Evolutionary conservation across 2,329 filamentous ascomycete species (phyloP).

Genomic region (Colletotrichum plurivorum): DNA sequence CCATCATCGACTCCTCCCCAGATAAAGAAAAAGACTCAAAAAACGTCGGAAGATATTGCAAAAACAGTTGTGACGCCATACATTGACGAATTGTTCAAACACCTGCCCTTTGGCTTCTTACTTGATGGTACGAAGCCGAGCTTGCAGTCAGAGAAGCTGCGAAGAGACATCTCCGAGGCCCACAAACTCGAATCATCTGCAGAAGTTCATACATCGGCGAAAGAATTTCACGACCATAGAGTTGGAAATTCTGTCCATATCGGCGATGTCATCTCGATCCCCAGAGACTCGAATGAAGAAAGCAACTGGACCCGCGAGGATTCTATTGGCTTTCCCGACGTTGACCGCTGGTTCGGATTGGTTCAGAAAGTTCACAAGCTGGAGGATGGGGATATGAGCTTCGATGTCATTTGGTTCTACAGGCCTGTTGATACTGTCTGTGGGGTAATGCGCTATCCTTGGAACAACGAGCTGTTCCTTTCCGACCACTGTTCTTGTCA

Average conservation of each 20-base stretch:
- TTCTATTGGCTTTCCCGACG: slow-evolving; percentile 57
- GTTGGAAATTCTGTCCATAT: not conserved
- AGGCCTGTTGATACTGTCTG: slow-evolving; percentile 79
- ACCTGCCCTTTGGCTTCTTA: slow-evolving; percentile 71
- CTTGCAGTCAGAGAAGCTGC: slow-evolving; percentile 46
- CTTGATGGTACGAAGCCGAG: slow-evolving; percentile 57
- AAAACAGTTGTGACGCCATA: slow-evolving; percentile 80
- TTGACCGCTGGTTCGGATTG: slow-evolving; percentile 78
- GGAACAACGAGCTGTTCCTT: slow-evolving; percentile 81
- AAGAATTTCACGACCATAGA: slow-evolving; percentile 29
- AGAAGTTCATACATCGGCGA: slow-evolving; percentile 42
- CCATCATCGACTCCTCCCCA: not conserved
- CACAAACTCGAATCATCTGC: slow-evolving; percentile 47
- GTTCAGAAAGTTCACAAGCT: slow-evolving; percentile 69
- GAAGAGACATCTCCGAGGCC: slow-evolving; percentile 46
- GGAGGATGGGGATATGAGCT: slow-evolving; percentile 54
- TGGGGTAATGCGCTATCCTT: slow-evolving; percentile 76
- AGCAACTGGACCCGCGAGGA: slow-evolving; percentile 70
- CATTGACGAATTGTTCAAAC: slow-evolving; percentile 73
- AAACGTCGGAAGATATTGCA: slow-evolving; percentile 23
- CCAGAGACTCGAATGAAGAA: slow-evolving; percentile 59
- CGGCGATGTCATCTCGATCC: slow-evolving; percentile 58
- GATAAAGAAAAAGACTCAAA: not conserved
- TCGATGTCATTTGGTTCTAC: slow-evolving; percentile 83
- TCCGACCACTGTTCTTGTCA: slow-evolving; percentile 82